Base-by-base conservation (phyloP, 176 grass and related monocot genomes). In the Avena eriantha region DNA sequence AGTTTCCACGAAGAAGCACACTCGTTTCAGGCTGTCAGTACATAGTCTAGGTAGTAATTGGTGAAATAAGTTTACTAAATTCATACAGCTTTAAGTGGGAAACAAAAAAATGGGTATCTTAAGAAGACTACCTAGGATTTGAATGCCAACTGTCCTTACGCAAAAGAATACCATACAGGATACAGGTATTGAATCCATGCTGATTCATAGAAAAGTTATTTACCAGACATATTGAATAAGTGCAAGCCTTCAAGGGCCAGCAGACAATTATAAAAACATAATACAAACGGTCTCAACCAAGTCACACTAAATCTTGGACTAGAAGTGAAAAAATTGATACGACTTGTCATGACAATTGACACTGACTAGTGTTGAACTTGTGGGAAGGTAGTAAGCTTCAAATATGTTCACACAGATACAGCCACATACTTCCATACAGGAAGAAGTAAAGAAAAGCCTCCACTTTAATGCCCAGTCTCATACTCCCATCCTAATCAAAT, bases 211-310 rank as follows among this genome's bases (percentile, higher is more conserved):
- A 16, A 4, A 73, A 48, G 43, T 26, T 48, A 49, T 73, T 72
- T 48, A 4, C 12, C n/a, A 16, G 45, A 15, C 22, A 26, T 55
- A 55, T 23, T 49, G 70, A 19, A 72, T 21, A 10, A 46, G 19
- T 69, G 68, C 36, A 71, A 41, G 36, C 3, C 69, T 72, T 72
- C 69, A 72, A 72, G 39, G 19, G 36, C 36, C 69, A 72, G 69
- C 4, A 22, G 69, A 46, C 4, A 5, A 72, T 72, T 14, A 72
- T 4, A 16, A 22, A 46, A 45, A 69, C 45, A n/a, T 26, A 24
- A 57, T 65, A 33, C 12, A 67, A 45, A 71, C 18, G 5, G 41
- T 72, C 35, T 22, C 36, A 72, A 72, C 17, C 4, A n/a, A 73
- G 10, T n/a, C 22, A 10, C 18, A 7, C 17, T 24, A 23, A 43